Evolutionary conservation across 805 yeast genomes (phyloP), one percentile per base, ranked within the genome.

Genomic region (Wickerhamiella siamensis): DNA sequence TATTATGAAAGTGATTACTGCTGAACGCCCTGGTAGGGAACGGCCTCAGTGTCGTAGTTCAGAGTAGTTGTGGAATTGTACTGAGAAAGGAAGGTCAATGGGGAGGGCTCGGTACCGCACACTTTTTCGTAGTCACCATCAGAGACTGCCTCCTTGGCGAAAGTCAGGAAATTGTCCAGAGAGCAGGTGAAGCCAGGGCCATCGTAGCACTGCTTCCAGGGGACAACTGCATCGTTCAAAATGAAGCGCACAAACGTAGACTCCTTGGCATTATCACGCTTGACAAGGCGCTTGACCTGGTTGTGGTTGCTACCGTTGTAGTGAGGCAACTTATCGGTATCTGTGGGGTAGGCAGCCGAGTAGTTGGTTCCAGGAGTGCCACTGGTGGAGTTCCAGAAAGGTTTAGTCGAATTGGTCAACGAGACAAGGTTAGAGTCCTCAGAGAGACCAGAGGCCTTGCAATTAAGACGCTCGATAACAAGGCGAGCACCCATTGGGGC

Each of bases 401-500:
- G 17, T 5, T 4, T 14, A 5, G 37, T 34, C 27, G 27, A 20
- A 17, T 34, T 34, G 27, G 27, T 14, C 6, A 8, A 9, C 33
- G 37, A 38, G 24, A 44, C 42, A 18, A 34, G 33, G 37, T 34
- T 21, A 17, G 37, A 20, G 37, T 34, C 10, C 19, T 34, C 20
- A 10, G 27, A 20, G 8, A 34, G 37, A 20, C 37, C 37, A 34
- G 47, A 47, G 5, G 46, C 48, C 34, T 45, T 35, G 56, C 77
- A 73, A 40, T 54, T 54, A 43, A 71, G 56, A 48, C 74, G 63
- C 58, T 75, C 80, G 20, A 71, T 52, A 24, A 70, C 60, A 17
- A 72, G 50, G 46, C 74, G 63, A 4, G 72, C 75, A 33, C 75
- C 76, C 73, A 70, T 69, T 40, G 79, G 79, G 31, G 67, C 64